These are phyloP conservation scores for Mycena leptocephala DNA, from an alignment of 768 basidiomycete genomes.

Conservation along the genomic window DNA sequence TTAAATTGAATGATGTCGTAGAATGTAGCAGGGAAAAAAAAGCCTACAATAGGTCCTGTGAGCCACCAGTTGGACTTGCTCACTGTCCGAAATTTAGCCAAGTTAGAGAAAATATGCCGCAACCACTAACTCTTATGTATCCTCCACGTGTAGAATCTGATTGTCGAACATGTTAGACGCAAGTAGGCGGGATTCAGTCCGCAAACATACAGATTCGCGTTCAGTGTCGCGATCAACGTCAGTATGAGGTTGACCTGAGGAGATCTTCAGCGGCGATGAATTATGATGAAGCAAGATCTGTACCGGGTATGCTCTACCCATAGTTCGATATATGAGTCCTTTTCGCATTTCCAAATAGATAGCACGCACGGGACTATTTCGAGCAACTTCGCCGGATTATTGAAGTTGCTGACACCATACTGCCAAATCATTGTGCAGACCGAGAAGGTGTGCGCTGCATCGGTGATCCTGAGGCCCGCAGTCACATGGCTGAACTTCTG, in stretches of 20 bases:
- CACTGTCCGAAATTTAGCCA: constrained; percentile 43
- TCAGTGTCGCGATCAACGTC: constrained; percentile 20
- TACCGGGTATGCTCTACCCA: too few species aligned
- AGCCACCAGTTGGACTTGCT: constrained; percentile 54
- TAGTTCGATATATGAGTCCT: background rate
- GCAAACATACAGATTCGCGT: constrained; percentile 34
- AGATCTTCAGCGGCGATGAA: background rate
- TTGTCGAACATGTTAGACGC: background rate
- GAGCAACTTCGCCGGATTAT: constrained; percentile 43
- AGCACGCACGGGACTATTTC: constrained; percentile 53
- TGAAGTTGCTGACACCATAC: constrained; percentile 54
- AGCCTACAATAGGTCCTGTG: constrained; percentile 42
- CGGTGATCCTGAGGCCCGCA: constrained; percentile 50
- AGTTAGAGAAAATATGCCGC: background rate
- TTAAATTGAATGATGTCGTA: background rate
- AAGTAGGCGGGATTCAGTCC: background rate
- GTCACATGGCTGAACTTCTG: too few species aligned
- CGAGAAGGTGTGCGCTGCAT: constrained; percentile 54
- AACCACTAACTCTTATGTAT: constrained; percentile 56
- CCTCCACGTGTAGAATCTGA: constrained; percentile 34
- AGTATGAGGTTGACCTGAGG: background rate
- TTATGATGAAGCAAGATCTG: too few species aligned
- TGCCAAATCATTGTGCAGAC: constrained; percentile 59
- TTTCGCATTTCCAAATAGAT: background rate
- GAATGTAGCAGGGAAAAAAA: background rate